Percentiles rank a stretch among this genome's conserved stretches.
These are phyloP conservation scores for Notholithocarpus densiflorus DNA, from an alignment of 306 rosid species.

Conservation along the genomic window DNA sequence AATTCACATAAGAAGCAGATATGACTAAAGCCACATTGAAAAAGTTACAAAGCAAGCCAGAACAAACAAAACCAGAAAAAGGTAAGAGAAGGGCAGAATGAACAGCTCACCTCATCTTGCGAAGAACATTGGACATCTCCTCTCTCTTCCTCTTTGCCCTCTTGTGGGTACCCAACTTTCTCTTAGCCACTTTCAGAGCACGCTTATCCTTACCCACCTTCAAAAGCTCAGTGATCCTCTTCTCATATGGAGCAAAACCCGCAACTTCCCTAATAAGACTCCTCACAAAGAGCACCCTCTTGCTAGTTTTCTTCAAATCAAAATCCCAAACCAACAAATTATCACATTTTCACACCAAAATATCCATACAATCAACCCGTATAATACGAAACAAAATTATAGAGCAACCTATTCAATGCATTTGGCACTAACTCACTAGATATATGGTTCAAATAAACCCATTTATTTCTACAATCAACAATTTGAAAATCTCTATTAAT, in stretches of 20 bases:
- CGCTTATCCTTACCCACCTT: constrained; percentile 93
- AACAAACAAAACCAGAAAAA: no score
- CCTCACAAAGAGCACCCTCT: constrained; percentile 73
- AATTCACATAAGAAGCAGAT: neutral
- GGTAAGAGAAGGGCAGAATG: neutral
- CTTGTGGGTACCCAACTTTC: constrained; percentile 84
- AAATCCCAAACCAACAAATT: neutral
- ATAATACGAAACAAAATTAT: no score
- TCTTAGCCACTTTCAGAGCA: constrained; percentile 75
- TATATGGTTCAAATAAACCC: no score
- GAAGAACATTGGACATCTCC: constrained; percentile 85
- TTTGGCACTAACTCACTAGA: no score
- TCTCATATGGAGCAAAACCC: constrained; percentile 5
- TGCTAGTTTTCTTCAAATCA: constrained; percentile 61
- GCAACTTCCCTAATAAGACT: constrained; percentile 41
- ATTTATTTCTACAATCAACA: neutral
- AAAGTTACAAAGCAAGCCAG: no score
- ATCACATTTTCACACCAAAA: neutral
- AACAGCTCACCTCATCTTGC: constrained; percentile 71
- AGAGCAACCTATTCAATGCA: no score
- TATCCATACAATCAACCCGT: neutral
- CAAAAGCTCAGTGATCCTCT: constrained; percentile 79
- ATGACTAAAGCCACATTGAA: neutral
- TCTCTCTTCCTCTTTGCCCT: constrained; percentile 89
- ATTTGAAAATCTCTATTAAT: neutral